These are phyloP conservation scores for Populus tremula DNA, from an alignment of 345 rosid genomes.

Conservation along the genomic window DNA sequence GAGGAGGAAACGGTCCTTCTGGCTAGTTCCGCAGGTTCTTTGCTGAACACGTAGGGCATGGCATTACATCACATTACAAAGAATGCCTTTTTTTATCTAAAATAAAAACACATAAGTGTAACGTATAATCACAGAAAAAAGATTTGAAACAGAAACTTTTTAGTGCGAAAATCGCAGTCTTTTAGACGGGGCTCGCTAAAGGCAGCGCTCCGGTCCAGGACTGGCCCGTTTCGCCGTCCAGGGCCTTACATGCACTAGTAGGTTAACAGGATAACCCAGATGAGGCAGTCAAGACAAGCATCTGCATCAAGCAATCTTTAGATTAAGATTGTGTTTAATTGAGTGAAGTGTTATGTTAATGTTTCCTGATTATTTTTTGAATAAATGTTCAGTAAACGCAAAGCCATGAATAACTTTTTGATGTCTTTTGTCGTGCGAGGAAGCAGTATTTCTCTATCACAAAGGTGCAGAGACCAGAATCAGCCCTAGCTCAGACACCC, in stretches of 20 bases:
- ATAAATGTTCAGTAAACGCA: background rate
- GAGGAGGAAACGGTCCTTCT: background rate
- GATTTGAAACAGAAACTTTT: background rate
- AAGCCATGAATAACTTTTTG: background rate
- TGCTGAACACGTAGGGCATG: background rate
- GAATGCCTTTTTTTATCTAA: background rate
- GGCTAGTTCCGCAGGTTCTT: background rate
- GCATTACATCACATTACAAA: too few relatives aligned
- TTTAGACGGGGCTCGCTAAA: too few relatives aligned
- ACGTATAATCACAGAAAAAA: background rate
- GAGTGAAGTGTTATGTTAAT: background rate
- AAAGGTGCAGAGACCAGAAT: slow-evolving; percentile 23
- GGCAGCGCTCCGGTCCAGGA: too few relatives aligned
- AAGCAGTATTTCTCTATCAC: slow-evolving; percentile 55
- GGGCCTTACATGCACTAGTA: too few relatives aligned
- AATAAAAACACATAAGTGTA: background rate
- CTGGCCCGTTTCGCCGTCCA: too few relatives aligned
- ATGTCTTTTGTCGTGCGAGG: background rate
- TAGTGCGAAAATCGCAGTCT: background rate
- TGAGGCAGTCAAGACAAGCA: too few relatives aligned
- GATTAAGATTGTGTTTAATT: background rate
- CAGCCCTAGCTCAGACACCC: slow-evolving; percentile 8
- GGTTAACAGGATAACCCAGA: too few relatives aligned
- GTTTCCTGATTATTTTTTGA: background rate
- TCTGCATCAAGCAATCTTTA: background rate